phyloP scores from a whole-genome alignment of 441 rosid species.

The Populus tomentosa region DNA sequence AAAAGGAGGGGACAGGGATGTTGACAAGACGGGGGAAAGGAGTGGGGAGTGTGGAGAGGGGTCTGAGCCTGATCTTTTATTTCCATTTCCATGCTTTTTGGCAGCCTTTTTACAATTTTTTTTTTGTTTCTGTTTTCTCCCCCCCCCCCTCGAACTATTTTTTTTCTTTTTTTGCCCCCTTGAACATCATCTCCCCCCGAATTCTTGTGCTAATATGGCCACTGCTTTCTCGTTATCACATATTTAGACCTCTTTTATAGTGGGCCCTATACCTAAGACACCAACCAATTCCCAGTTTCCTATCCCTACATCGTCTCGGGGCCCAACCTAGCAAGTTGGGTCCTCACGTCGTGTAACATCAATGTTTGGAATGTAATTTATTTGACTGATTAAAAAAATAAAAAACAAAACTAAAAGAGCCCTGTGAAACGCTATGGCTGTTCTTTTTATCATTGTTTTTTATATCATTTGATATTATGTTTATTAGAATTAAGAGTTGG shows the following conservation, averaged over 20 bases:
- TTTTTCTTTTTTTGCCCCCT: neutral
- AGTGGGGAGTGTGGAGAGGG: neutral
- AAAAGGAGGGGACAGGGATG: conserved; percentile 13
- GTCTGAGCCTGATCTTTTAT: conserved; percentile 17
- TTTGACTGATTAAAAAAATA: too few relatives aligned
- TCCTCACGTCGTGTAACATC: too few relatives aligned
- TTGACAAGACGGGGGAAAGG: conserved; percentile 27
- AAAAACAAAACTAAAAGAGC: too few relatives aligned
- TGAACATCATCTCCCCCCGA: neutral
- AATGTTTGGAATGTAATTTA: too few relatives aligned
- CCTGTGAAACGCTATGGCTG: too few relatives aligned
- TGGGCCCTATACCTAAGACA: neutral
- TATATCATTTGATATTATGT: too few relatives aligned
- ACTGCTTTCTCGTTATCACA: neutral
- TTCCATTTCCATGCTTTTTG: conserved; percentile 31
- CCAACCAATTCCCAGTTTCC: too few relatives aligned
- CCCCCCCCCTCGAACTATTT: too few relatives aligned
- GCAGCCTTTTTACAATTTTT: conserved; percentile 26
- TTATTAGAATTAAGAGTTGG: too few relatives aligned
- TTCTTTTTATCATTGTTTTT: too few relatives aligned
- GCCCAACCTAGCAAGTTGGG: too few relatives aligned
- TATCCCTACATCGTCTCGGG: too few relatives aligned
- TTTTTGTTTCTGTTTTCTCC: neutral
- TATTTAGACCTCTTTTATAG: neutral
- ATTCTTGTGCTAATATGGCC: neutral